phyloP scores from a whole-genome alignment of 2,329 filamentous ascomycete genomes.

The Xylaria sp. region DNA sequence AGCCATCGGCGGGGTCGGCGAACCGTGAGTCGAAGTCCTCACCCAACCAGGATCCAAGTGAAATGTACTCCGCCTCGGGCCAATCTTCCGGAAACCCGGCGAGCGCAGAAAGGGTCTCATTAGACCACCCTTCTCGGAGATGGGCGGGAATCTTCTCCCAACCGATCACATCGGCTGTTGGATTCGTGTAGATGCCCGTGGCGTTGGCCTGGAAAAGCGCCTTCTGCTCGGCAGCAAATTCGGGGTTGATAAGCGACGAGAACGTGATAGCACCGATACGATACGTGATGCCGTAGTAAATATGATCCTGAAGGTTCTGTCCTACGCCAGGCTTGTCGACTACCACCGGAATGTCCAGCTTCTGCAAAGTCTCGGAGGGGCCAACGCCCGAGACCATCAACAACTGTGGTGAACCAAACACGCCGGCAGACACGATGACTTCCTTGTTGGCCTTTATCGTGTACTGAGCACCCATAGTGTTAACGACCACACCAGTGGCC shows the following conservation, averaged over 20 bases:
- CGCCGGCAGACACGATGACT: constrained; percentile 69
- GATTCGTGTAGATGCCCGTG: constrained; percentile 45
- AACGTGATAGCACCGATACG: constrained; percentile 50
- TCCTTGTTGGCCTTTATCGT: constrained; percentile 35
- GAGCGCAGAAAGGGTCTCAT: constrained; percentile 39
- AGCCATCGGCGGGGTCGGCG: constrained; percentile 43
- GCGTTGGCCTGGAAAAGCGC: constrained; percentile 43
- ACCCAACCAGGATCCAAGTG: constrained; percentile 42
- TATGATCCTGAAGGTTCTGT: constrained; percentile 67
- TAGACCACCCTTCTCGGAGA: constrained; percentile 39
- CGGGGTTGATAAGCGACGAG: constrained; percentile 43
- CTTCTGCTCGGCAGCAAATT: constrained; percentile 40
- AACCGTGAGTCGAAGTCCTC: constrained; percentile 45
- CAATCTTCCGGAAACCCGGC: constrained; percentile 48
- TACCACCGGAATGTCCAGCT: constrained; percentile 60
- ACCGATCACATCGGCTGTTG: constrained; percentile 44
- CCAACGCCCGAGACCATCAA: constrained; percentile 55
- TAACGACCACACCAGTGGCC: constrained; percentile 35
- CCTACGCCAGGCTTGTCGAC: constrained; percentile 68
- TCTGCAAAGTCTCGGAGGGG: constrained; percentile 45
- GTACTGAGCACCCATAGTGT: constrained; percentile 29
- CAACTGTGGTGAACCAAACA: constrained; percentile 70
- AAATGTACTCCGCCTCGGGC: constrained; percentile 52
- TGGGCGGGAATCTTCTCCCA: constrained; percentile 50
- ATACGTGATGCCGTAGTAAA: constrained; percentile 49